These are phyloP conservation scores for Talaromyces sp. DNA, from an alignment of 2,329 filamentous ascomycete genomes.

Conservation along the genomic window DNA sequence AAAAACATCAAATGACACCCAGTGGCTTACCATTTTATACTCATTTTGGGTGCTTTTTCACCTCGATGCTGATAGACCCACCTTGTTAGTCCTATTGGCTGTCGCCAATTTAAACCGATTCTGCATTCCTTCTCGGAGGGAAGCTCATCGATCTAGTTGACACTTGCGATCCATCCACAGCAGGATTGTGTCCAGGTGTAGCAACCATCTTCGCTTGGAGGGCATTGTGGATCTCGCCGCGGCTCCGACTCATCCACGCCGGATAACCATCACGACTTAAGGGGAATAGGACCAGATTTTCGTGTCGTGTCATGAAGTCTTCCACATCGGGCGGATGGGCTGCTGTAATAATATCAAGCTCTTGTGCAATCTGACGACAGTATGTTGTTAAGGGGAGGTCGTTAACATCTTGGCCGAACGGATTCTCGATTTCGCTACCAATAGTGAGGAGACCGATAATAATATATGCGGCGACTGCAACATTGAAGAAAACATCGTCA, in stretches of 20 bases:
- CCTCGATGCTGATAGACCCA: too few species aligned
- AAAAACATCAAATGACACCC: too few species aligned
- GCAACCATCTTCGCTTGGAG: slow-evolving; percentile 40
- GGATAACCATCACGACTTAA: slow-evolving; percentile 50
- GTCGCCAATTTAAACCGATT: neutral
- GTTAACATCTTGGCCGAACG: slow-evolving; percentile 82
- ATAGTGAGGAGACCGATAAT: slow-evolving; percentile 77
- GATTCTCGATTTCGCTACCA: slow-evolving; percentile 81
- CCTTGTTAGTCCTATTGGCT: too few species aligned
- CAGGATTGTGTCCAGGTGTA: neutral
- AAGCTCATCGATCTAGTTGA: neutral
- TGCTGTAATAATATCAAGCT: slow-evolving; percentile 73
- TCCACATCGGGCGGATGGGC: slow-evolving; percentile 54
- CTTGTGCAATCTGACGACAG: slow-evolving; percentile 72
- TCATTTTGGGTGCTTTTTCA: too few species aligned
- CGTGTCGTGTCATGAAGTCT: slow-evolving; percentile 49
- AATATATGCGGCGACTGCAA: slow-evolving; percentile 68
- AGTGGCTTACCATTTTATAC: too few species aligned
- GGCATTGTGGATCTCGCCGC: slow-evolving; percentile 50
- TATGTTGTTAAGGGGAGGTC: slow-evolving; percentile 76
- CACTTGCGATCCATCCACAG: neutral
- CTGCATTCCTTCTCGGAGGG: neutral
- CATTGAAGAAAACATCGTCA: neutral
- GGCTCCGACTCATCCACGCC: slow-evolving; percentile 53
- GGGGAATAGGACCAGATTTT: slow-evolving; percentile 42